These are phyloP conservation scores for Aspergillus japonicus DNA, from an alignment of 2,329 filamentous ascomycete species.

Conservation along the genomic window DNA sequence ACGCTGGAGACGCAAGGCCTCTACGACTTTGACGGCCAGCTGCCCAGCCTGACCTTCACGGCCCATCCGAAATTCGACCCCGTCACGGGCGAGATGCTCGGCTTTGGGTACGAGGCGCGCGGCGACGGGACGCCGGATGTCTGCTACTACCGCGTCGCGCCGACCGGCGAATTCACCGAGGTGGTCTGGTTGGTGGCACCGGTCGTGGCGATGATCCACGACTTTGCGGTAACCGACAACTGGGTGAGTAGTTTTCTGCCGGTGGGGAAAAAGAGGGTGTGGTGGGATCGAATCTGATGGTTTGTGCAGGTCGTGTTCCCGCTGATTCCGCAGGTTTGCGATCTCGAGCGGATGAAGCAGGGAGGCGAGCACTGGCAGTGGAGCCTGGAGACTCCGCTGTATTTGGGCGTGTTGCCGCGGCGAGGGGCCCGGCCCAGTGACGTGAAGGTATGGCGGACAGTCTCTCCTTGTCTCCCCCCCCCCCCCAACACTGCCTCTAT, in stretches of 20 bases:
- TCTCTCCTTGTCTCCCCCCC: too few relatives aligned
- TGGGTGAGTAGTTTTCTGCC: conserved; percentile 19
- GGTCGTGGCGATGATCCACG: conserved; percentile 44
- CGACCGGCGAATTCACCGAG: conserved; percentile 33
- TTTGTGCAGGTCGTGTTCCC: conserved; percentile 25
- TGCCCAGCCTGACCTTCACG: conserved; percentile 48
- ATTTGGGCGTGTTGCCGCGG: conserved; percentile 29
- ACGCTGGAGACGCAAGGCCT: conserved; percentile 52
- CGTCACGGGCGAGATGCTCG: conserved; percentile 51
- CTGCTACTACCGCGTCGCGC: conserved; percentile 34
- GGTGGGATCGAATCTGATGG: too few relatives aligned
- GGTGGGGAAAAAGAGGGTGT: too few relatives aligned
- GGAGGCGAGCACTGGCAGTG: conserved; percentile 45
- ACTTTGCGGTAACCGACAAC: conserved; percentile 44
- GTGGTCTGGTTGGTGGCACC: conserved; percentile 37
- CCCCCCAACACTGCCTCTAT: too few relatives aligned
- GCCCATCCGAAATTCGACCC: conserved; percentile 56
- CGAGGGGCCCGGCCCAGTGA: conserved; percentile 29
- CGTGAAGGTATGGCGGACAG: conserved; percentile 18
- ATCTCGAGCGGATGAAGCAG: conserved; percentile 38
- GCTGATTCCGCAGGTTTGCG: conserved; percentile 36
- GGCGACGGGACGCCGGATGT: conserved; percentile 43
- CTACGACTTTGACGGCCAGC: conserved; percentile 52
- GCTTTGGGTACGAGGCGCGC: conserved; percentile 50
- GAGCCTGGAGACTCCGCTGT: conserved; percentile 32